phyloP scores from a whole-genome alignment of 371 early-diverging fungal species.

The Mucor irregularis region DNA sequence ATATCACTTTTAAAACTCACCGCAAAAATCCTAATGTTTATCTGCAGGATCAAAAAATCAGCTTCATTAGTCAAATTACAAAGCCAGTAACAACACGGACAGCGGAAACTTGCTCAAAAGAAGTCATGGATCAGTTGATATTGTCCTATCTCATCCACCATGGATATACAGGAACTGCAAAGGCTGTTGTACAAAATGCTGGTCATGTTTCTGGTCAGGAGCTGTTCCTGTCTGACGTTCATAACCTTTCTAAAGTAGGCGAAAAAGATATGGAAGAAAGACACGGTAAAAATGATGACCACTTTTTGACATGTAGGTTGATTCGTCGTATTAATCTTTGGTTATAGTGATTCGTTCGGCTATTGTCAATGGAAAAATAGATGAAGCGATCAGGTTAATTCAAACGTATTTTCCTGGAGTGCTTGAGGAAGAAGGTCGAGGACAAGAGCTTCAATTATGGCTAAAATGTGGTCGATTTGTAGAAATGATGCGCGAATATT shows the following conservation, averaged over 20 bases:
- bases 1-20: neutral
- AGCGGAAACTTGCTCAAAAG: constrained; percentile 6
- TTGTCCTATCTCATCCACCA: constrained; percentile 77
- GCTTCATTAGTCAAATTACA: constrained; percentile 5
- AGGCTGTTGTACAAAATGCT: constrained; percentile 44
- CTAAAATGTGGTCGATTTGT: constrained; percentile 85
- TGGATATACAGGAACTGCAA: constrained; percentile 75
- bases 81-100: neutral
- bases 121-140: constrained; percentile 59
- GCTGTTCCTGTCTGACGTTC: neutral
- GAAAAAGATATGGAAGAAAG: constrained; percentile 35
- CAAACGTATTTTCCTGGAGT: constrained; percentile 65
- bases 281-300: constrained; percentile 19
- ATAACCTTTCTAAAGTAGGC: constrained; percentile 13
- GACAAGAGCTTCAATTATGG: constrained; percentile 64
- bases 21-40: neutral
- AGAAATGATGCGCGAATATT: constrained; percentile 69
- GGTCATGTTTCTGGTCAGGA: constrained; percentile 14
- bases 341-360: constrained; percentile 62
- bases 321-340: neutral
- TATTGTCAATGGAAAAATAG: constrained; percentile 73
- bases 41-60: constrained; percentile 5
- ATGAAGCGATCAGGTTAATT: constrained; percentile 66
- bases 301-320: neutral
- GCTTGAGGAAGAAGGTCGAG: constrained; percentile 35